phyloP scores from a whole-genome alignment of 225 moss, liverwort and hornwort species.

The Bryum argenteum region DNA sequence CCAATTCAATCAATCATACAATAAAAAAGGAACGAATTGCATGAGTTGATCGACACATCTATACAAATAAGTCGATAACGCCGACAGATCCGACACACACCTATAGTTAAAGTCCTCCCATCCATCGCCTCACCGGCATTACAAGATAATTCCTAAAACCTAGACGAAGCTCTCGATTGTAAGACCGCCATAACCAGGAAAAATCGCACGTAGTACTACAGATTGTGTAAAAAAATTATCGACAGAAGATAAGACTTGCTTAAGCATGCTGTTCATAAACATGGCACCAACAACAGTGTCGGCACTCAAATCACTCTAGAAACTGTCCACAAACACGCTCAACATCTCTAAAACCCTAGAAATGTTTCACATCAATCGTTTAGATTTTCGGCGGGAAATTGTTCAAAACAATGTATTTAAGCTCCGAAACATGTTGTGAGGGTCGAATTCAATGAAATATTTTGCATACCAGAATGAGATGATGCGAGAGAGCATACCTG shows the following conservation, averaged over 20 bases:
- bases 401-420: too few relatives aligned
- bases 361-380: too few relatives aligned
- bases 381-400: too few relatives aligned
- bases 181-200: not conserved
- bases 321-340: not conserved
- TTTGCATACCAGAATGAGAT: not conserved
- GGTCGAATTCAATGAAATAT: too few relatives aligned
- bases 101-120: not conserved
- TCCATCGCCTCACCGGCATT: constrained; percentile 1
- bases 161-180: not conserved
- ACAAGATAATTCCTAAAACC: constrained; percentile 13
- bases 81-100: too few relatives aligned
- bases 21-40: too few relatives aligned
- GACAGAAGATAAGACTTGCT: not conserved
- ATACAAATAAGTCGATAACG: too few relatives aligned
- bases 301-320: not conserved
- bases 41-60: too few relatives aligned
- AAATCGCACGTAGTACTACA: not conserved
- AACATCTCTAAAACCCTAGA: too few relatives aligned
- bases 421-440: not conserved
- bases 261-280: not conserved
- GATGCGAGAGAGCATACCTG: not conserved
- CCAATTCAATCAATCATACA: too few relatives aligned
- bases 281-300: not conserved
- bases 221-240: not conserved